Evolutionary conservation across 1,139 yeast genomes (phyloP), one percentile per base, ranked within the genome.

Genomic region (Barnettozyma hawaiiensis): DNA sequence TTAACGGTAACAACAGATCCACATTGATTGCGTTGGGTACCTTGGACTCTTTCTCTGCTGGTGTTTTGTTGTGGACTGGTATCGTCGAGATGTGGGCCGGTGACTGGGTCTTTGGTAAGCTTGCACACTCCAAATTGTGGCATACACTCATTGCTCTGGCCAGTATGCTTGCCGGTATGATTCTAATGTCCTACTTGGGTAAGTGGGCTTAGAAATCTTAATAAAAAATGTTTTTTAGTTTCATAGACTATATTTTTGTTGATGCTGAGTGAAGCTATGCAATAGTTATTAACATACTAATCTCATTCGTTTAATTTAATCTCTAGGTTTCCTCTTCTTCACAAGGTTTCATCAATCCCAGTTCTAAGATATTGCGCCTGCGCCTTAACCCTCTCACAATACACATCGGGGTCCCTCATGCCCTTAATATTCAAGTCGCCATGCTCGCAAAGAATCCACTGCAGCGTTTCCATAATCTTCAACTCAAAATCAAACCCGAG

Each of bases 201-300:
- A 77, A 75, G 58, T 84, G 94, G 94, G 92, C 89, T 10, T 83
- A 61, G 34, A n/a, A n/a, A n/a, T n/a, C n/a, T n/a, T n/a, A n/a
- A n/a, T n/a, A n/a, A n/a, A n/a, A n/a, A n/a, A n/a, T n/a, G n/a
- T n/a, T n/a, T 26, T 26, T 26, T 14, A 26, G 9, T 14, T n/a
- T n/a, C n/a, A n/a, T n/a, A n/a, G n/a, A n/a, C n/a, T n/a, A n/a
- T n/a, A n/a, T n/a, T n/a, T n/a, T n/a, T n/a, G n/a, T n/a, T n/a
- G n/a, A n/a, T n/a, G n/a, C n/a, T n/a, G n/a, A n/a, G n/a, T n/a
- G n/a, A n/a, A n/a, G n/a, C n/a, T n/a, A n/a, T n/a, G n/a, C n/a
- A n/a, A n/a, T n/a, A n/a, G n/a, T n/a, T n/a, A n/a, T n/a, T n/a
- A n/a, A n/a, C n/a, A n/a, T n/a, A n/a, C n/a, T n/a, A n/a, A n/a